Evolutionary conservation across 2,329 filamentous ascomycete species (phyloP).

Genomic region (Fusarium coicis): DNA sequence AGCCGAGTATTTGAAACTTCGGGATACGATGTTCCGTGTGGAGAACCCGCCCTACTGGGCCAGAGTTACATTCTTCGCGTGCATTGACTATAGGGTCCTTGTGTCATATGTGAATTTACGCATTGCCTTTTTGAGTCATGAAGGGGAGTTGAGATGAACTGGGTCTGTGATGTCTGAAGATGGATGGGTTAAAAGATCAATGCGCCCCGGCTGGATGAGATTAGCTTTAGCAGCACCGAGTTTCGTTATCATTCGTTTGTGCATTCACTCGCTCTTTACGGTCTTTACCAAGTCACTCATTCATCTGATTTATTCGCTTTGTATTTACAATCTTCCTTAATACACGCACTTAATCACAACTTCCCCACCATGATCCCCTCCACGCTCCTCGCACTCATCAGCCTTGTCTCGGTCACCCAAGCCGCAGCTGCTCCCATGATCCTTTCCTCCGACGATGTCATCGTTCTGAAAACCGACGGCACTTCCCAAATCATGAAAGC

Average conservation of each 20-base stretch:
- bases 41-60: not conserved
- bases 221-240: not conserved
- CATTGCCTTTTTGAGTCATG: slow-evolving; percentile 5
- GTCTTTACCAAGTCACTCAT: slow-evolving; percentile 11
- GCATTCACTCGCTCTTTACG: not conserved
- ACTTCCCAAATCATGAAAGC: slow-evolving; percentile 36
- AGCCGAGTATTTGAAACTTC: slow-evolving; percentile 3
- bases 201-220: not conserved
- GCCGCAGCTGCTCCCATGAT: slow-evolving; percentile 18
- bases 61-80: not conserved
- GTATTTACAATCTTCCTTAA: not conserved
- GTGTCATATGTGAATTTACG: not conserved
- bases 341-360: not conserved
- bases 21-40: slow-evolving; percentile 4
- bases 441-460: slow-evolving; percentile 30
- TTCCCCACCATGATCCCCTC: slow-evolving; percentile 26
- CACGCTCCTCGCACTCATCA: slow-evolving; percentile 20
- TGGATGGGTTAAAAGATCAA: slow-evolving; percentile 8
- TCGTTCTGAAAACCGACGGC: slow-evolving; percentile 33
- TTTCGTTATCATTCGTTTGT: not conserved
- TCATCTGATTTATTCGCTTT: not conserved
- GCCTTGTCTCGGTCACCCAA: slow-evolving; percentile 27
- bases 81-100: not conserved
- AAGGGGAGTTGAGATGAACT: not conserved
- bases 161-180: not conserved